Conservation (phyloP, 768 basidiomycete species). For the Podaxis sp. region DNA sequence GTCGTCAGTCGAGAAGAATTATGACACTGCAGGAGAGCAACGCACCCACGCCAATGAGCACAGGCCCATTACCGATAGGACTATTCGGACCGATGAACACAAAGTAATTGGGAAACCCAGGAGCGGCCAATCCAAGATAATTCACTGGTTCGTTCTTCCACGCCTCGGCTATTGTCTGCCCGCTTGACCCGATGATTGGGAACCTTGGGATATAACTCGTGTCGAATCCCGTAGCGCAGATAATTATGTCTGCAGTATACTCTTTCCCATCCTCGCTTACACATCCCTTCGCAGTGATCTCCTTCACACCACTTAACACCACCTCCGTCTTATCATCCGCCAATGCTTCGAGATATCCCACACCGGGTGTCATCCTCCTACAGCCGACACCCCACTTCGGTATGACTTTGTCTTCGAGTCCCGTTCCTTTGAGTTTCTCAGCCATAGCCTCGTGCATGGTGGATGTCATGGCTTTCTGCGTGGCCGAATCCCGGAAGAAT, state of each 20-base stretch:
- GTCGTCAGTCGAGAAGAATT: background rate
- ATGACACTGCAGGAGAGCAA: background rate
- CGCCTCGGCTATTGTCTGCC: slow-evolving; percentile 23
- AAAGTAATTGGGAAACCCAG: slow-evolving; percentile 32
- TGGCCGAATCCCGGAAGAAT: slow-evolving; percentile 25
- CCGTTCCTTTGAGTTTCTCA: slow-evolving; percentile 33
- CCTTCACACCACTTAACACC: slow-evolving; percentile 23
- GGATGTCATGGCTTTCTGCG: slow-evolving; percentile 25
- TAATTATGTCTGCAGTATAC: slow-evolving; percentile 28
- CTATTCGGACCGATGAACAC: slow-evolving; percentile 28
- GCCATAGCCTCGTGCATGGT: slow-evolving; percentile 33
- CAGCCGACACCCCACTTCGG: slow-evolving; percentile 32
- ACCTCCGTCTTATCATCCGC: slow-evolving; percentile 27
- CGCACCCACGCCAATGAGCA: slow-evolving; percentile 27
- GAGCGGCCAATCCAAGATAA: slow-evolving; percentile 27
- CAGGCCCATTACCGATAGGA: slow-evolving; percentile 29
- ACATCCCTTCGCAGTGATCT: slow-evolving; percentile 25
- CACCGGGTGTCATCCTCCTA: slow-evolving; percentile 29
- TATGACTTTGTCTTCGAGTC: slow-evolving; percentile 36
- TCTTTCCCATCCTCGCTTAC: slow-evolving; percentile 24
- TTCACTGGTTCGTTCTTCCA: slow-evolving; percentile 27
- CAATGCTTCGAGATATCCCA: slow-evolving; percentile 29
- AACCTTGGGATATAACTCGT: slow-evolving; percentile 30
- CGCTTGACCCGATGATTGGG: slow-evolving; percentile 23
- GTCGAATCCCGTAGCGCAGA: slow-evolving; percentile 36